Evolutionary conservation across 495 filamentous ascomycete genomes (phyloP).

Genomic region (Jackrogersella minutella): DNA sequence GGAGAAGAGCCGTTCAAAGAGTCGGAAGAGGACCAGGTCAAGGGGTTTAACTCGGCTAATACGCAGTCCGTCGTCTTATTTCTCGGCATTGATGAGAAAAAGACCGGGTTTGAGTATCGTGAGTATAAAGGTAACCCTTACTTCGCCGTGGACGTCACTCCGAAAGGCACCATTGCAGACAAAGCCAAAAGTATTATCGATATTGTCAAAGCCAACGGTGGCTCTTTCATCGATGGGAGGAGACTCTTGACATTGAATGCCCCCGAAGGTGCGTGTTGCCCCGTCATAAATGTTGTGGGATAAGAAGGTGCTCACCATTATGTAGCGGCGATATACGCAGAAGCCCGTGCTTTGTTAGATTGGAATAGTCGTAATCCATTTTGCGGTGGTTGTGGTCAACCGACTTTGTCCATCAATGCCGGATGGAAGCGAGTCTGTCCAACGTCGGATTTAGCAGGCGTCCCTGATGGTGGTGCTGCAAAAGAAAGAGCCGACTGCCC

Average conservation of each 20-base stretch:
- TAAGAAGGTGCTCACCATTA: constrained; percentile 6
- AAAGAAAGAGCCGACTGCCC: constrained; percentile 71
- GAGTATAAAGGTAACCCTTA: constrained; percentile 78
- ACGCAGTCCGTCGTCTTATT: constrained; percentile 79
- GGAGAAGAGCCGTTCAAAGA: constrained; percentile 73
- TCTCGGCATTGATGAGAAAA: constrained; percentile 80
- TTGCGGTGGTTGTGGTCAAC: constrained; percentile 82
- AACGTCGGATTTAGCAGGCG: constrained; percentile 69
- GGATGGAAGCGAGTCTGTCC: constrained; percentile 93
- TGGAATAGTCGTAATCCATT: constrained; percentile 95
- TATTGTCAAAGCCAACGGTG: constrained; percentile 41
- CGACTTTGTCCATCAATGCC: constrained; percentile 84
- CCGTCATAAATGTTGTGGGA: background rate
- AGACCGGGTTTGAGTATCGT: constrained; percentile 55
- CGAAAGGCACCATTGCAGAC: constrained; percentile 66
- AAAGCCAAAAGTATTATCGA: constrained; percentile 60
- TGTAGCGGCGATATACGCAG: constrained; percentile 87
- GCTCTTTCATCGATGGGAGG: constrained; percentile 42
- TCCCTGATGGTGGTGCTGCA: constrained; percentile 48
- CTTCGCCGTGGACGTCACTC: constrained; percentile 91
- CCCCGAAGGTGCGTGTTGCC: constrained; percentile 49
- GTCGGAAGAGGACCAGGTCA: constrained; percentile 76
- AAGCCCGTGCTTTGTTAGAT: constrained; percentile 86
- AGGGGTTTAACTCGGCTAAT: constrained; percentile 72
- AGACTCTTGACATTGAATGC: constrained; percentile 52